A percentile compares a stretch with the other conserved stretches of the same genome.
Conservation (phyloP, 768 basidiomycete species). For the Punctularia strigosozonata region DNA sequence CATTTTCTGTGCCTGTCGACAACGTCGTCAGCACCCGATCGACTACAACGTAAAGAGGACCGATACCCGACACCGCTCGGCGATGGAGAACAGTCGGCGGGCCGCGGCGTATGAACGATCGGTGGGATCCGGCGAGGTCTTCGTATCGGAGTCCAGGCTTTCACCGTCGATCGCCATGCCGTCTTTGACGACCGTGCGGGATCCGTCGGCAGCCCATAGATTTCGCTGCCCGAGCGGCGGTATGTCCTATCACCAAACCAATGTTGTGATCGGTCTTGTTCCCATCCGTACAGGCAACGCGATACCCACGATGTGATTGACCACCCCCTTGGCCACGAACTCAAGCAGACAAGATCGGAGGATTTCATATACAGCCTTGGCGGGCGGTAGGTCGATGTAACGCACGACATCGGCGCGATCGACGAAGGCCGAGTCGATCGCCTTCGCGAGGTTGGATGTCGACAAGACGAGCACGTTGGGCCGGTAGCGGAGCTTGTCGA, state of each 20-base stretch:
- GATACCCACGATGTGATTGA: constrained; percentile 46
- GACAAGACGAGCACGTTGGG: constrained; percentile 96
- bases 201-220: too few relatives aligned
- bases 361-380: constrained; percentile 91
- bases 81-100: background rate
- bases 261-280: background rate
- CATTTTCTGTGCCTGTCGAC: constrained; percentile 66
- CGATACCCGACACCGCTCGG: background rate
- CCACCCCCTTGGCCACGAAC: constrained; percentile 62
- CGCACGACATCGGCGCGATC: constrained; percentile 96
- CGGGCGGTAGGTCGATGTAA: constrained; percentile 84
- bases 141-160: background rate
- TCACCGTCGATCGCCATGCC: background rate
- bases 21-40: background rate
- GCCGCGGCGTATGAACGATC: background rate
- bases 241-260: background rate
- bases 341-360: constrained; percentile 73
- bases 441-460: constrained; percentile 89
- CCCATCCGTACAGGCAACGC: background rate
- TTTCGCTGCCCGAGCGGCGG: too few relatives aligned
- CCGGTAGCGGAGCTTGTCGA: constrained; percentile 87
- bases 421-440: constrained; percentile 92
- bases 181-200: too few relatives aligned
- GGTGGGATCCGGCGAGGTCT: too few relatives aligned
- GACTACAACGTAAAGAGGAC: background rate